Conservation (phyloP, 306 rosid genomes). For the Rubus parviflorus region DNA sequence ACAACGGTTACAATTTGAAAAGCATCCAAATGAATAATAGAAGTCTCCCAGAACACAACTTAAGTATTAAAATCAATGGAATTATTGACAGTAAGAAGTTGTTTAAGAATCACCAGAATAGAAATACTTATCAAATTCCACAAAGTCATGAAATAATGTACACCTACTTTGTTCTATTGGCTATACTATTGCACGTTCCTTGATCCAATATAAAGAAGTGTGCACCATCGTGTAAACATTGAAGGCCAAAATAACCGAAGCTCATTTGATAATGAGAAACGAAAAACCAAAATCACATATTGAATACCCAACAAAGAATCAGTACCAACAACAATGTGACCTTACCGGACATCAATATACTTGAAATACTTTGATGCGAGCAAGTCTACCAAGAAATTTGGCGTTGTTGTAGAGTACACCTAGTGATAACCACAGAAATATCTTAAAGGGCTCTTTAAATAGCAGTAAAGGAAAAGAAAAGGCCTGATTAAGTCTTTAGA, state of each 20-base stretch:
- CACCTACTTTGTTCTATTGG: not conserved
- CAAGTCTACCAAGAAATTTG: conserved; percentile 49
- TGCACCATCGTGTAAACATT: not conserved
- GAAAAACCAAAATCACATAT: not conserved
- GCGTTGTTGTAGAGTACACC: conserved; percentile 43
- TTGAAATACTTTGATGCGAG: conserved; percentile 67
- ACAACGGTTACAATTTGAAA: not conserved
- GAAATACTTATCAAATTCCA: not conserved
- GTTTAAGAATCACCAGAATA: not conserved
- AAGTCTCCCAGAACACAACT: not conserved
- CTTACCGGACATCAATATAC: conserved; percentile 82
- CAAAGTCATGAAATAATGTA: not conserved
- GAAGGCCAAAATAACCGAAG: not conserved
- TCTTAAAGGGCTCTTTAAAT: not conserved
- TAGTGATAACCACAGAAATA: conserved; percentile 9
- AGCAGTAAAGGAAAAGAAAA: not conserved
- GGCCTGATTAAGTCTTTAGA: not conserved
- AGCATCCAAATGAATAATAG: not conserved
- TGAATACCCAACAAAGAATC: not conserved
- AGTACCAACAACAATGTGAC: conserved; percentile 14
- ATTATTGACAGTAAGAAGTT: not conserved
- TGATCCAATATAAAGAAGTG: not conserved
- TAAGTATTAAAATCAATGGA: not conserved
- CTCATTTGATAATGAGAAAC: not conserved
- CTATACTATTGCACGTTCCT: not conserved